Conservation (phyloP, 2,329 filamentous ascomycete genomes). For the Didymella lethalis region DNA sequence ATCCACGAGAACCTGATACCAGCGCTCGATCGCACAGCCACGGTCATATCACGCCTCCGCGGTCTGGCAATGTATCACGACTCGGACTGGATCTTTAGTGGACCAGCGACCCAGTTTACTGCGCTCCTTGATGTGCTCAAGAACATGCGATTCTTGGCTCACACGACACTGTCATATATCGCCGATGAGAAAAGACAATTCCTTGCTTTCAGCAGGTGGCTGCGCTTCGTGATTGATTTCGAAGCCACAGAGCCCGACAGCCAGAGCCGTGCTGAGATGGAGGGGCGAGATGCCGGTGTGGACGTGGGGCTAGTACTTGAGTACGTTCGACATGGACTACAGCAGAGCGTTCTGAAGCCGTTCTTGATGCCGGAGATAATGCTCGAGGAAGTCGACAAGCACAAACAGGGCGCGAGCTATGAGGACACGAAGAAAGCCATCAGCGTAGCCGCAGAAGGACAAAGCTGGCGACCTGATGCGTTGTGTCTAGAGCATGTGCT, state of each 20-base stretch:
- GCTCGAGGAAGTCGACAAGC: constrained; percentile 19
- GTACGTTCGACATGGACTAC: constrained; percentile 78
- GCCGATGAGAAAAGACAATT: constrained; percentile 83
- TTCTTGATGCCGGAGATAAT: constrained; percentile 62
- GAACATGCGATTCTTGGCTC: constrained; percentile 76
- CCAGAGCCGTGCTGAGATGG: constrained; percentile 70
- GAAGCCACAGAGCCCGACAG: constrained; percentile 70
- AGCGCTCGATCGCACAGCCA: constrained; percentile 80
- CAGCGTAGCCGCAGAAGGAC: constrained; percentile 55
- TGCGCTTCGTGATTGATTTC: constrained; percentile 82
- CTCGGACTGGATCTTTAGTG: constrained; percentile 65
- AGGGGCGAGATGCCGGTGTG: constrained; percentile 78
- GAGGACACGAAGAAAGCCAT: constrained; percentile 47
- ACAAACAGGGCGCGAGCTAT: constrained; percentile 29
- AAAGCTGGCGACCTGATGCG: constrained; percentile 46
- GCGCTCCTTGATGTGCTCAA: constrained; percentile 71
- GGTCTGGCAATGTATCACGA: constrained; percentile 85
- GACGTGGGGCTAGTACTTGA: constrained; percentile 75
- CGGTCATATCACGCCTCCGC: constrained; percentile 82
- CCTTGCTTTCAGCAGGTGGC: constrained; percentile 79
- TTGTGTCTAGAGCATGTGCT: constrained; percentile 52
- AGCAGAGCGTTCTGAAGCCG: constrained; percentile 68
- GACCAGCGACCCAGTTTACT: constrained; percentile 54
- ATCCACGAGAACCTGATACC: constrained; percentile 89
- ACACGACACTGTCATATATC: constrained; percentile 74